These are phyloP conservation scores for Boletus sp. DNA, from an alignment of 768 basidiomycete genomes.

Conservation along the genomic window DNA sequence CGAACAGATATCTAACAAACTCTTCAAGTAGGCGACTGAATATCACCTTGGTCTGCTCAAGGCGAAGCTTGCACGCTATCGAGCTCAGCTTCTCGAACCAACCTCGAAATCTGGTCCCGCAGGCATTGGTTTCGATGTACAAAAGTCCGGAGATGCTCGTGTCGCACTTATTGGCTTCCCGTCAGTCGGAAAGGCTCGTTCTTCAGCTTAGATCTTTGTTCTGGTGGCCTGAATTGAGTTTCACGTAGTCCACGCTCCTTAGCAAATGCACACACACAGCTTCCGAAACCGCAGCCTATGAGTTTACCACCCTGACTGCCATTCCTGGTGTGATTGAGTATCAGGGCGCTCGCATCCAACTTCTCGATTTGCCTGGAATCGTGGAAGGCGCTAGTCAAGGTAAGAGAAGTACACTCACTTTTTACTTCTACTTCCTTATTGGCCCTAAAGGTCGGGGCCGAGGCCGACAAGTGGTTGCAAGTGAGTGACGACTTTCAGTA, in stretches of 20 bases:
- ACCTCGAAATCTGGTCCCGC: slow-evolving; percentile 75
- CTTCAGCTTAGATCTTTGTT: background rate
- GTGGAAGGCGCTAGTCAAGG: slow-evolving; percentile 91
- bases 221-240: slow-evolving; percentile 4
- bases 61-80: slow-evolving; percentile 92
- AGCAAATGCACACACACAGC: slow-evolving; percentile 90
- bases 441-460: slow-evolving; percentile 66
- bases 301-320: slow-evolving; percentile 93
- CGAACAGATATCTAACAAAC: slow-evolving; percentile 10
- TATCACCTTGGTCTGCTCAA: slow-evolving; percentile 93
- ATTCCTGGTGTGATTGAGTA: slow-evolving; percentile 98
- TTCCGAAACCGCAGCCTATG: slow-evolving; percentile 88
- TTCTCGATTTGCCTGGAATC: slow-evolving; percentile 94
- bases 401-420: background rate
- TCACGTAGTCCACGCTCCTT: slow-evolving; percentile 77
- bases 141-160: slow-evolving; percentile 84
- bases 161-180: slow-evolving; percentile 95
- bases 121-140: slow-evolving; percentile 88
- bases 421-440: background rate
- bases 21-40: slow-evolving; percentile 70
- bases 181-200: slow-evolving; percentile 79
- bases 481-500: slow-evolving; percentile 35
- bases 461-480: slow-evolving; percentile 95
- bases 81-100: slow-evolving; percentile 93
- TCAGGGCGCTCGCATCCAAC: slow-evolving; percentile 89